These are phyloP conservation scores for Hypoxylon sp. DNA, from an alignment of 2,329 filamentous ascomycete species.

Conservation along the genomic window DNA sequence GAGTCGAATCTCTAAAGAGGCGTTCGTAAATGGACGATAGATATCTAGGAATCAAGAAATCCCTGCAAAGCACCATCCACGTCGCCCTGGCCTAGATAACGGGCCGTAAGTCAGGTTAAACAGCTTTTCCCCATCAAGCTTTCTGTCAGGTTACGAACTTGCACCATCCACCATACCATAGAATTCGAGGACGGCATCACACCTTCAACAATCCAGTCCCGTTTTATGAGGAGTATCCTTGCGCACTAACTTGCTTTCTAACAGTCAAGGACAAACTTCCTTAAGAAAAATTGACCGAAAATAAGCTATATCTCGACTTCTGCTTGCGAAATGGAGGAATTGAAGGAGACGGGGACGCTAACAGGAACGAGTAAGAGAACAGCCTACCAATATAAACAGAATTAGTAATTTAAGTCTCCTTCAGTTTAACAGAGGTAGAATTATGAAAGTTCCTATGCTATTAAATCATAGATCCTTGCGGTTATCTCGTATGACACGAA, in stretches of 20 bases:
- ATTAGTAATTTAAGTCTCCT: neutral
- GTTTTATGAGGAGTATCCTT: slow-evolving; percentile 67
- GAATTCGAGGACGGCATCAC: slow-evolving; percentile 67
- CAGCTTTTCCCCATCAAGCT: neutral
- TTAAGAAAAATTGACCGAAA: neutral
- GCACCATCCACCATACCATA: slow-evolving; percentile 73
- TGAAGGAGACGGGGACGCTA: neutral
- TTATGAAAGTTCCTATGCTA: neutral
- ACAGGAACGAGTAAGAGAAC: neutral
- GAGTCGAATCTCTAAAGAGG: neutral
- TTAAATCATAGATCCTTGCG: neutral
- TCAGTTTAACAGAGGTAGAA: neutral
- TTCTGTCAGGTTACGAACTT: slow-evolving; percentile 56
- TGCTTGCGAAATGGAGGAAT: neutral
- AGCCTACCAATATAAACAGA: neutral
- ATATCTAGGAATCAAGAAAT: slow-evolving; percentile 52
- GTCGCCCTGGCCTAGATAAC: slow-evolving; percentile 56
- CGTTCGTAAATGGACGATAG: neutral
- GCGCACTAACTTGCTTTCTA: slow-evolving; percentile 67
- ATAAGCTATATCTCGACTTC: neutral
- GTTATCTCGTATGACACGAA: neutral
- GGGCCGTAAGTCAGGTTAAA: slow-evolving; percentile 43
- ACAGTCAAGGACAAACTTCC: slow-evolving; percentile 60
- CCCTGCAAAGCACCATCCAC: slow-evolving; percentile 56
- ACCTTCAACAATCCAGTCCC: slow-evolving; percentile 61